A percentile compares a stretch with the other conserved stretches of the same genome.
These are phyloP conservation scores for Coriolopsis trogii DNA, from an alignment of 1,284 basidiomycete species.

Conservation along the genomic window DNA sequence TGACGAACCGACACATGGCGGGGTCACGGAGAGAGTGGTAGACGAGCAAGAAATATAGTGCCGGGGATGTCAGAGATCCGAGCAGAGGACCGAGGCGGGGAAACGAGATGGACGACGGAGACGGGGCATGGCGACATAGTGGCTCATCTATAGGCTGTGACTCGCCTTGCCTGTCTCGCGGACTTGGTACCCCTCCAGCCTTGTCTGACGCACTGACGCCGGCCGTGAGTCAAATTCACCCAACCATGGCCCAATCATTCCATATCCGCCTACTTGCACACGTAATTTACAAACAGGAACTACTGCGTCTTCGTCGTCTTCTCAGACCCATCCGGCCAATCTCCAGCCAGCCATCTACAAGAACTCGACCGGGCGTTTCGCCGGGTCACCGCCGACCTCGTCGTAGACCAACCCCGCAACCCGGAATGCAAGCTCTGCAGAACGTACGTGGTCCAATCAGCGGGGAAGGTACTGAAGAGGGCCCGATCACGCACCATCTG, in stretches of 20 bases:
- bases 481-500: slow-evolving; percentile 72
- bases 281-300: slow-evolving; percentile 24
- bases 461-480: not conserved
- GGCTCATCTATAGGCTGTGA: slow-evolving; percentile 11
- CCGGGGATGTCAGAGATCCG: slow-evolving; percentile 3
- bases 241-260: slow-evolving; percentile 13
- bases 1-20: slow-evolving; percentile 84
- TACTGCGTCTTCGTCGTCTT: slow-evolving; percentile 10
- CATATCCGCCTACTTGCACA: slow-evolving; percentile 4
- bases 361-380: slow-evolving; percentile 72
- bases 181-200: not conserved
- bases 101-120: slow-evolving; percentile 4
- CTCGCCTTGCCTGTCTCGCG: slow-evolving; percentile 2
- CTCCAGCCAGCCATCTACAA: slow-evolving; percentile 35
- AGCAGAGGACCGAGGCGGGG: slow-evolving; percentile 1
- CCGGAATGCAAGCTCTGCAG: slow-evolving; percentile 77
- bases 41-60: no score
- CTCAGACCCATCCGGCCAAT: slow-evolving; percentile 6
- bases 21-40: slow-evolving; percentile 10
- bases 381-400: slow-evolving; percentile 71
- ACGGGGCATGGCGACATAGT: slow-evolving; percentile 24
- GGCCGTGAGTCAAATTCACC: slow-evolving; percentile 22
- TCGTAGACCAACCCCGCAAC: slow-evolving; percentile 86
- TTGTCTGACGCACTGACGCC: slow-evolving; percentile 7
- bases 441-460: slow-evolving; percentile 12